Conservation (phyloP, 2,329 filamentous ascomycete genomes). For the Mycosphaerelloides madeirae region DNA sequence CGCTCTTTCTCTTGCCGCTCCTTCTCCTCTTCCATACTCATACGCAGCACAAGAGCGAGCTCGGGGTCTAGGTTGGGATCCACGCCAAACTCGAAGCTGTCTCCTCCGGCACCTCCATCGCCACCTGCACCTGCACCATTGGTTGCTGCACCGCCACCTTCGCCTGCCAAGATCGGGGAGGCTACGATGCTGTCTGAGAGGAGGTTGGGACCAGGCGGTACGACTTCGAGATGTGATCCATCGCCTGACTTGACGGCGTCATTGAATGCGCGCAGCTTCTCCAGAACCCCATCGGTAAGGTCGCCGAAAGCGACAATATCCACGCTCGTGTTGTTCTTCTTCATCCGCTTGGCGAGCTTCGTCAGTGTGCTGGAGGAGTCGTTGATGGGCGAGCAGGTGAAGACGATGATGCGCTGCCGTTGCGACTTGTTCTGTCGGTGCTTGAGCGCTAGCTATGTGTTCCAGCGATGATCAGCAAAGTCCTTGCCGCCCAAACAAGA, state of each 20-base stretch:
- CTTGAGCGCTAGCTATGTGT: constrained; percentile 78
- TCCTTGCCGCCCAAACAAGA: background rate
- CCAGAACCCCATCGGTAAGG: constrained; percentile 78
- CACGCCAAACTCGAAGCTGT: constrained; percentile 79
- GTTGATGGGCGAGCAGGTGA: constrained; percentile 86
- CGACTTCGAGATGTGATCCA: constrained; percentile 83
- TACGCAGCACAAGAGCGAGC: constrained; percentile 84
- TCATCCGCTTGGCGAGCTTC: constrained; percentile 94
- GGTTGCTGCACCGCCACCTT: constrained; percentile 59
- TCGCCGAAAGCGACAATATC: constrained; percentile 96
- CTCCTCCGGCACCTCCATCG: constrained; percentile 52
- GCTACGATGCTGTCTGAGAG: constrained; percentile 88
- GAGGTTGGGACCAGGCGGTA: constrained; percentile 84
- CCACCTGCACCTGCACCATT: constrained; percentile 40
- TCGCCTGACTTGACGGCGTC: constrained; percentile 87
- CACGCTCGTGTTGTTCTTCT: constrained; percentile 91
- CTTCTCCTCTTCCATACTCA: constrained; percentile 98
- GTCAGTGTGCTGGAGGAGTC: constrained; percentile 86
- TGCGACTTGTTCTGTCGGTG: constrained; percentile 98
- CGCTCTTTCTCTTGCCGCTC: constrained; percentile 83
- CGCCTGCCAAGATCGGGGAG: constrained; percentile 83
- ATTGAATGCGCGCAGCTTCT: constrained; percentile 90
- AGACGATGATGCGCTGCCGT: constrained; percentile 92
- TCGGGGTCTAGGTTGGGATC: constrained; percentile 91
- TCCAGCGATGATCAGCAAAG: background rate